A percentile compares a stretch with the other conserved stretches of the same genome.
Conservation (phyloP, 768 basidiomycete species). For the Phylloporus arenicola region DNA sequence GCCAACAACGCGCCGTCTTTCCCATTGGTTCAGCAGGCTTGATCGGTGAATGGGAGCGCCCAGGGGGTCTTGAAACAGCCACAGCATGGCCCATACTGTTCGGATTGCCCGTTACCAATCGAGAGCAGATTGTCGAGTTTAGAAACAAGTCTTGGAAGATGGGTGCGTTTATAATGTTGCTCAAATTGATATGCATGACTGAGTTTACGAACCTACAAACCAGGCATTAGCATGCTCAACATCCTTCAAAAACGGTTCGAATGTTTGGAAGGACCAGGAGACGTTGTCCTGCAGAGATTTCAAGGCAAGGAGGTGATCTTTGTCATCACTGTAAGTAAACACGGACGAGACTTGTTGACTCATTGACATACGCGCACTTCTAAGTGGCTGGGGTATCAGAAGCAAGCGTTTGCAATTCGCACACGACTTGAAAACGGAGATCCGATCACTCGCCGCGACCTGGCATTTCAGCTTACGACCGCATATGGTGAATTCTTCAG, state of each 20-base stretch:
- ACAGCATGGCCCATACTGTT: too few relatives aligned
- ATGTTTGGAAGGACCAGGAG: not conserved
- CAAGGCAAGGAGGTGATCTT: not conserved
- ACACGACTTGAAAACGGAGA: not conserved
- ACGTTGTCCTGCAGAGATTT: not conserved
- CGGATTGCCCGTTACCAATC: not conserved
- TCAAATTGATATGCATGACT: not conserved
- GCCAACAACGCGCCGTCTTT: not conserved
- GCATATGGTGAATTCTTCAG: not conserved
- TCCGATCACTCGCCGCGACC: not conserved
- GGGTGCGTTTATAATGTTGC: not conserved
- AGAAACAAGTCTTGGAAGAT: not conserved
- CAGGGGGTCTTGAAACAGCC: not conserved
- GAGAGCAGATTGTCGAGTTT: slow-evolving; percentile 1
- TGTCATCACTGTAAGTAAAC: not conserved
- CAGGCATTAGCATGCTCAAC: not conserved
- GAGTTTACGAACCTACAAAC: not conserved
- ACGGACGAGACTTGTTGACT: not conserved
- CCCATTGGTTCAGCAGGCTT: not conserved
- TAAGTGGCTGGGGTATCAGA: not conserved
- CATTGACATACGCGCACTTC: not conserved
- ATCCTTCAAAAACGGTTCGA: not conserved
- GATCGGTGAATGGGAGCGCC: slow-evolving; percentile 1
- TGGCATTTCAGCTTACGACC: not conserved
- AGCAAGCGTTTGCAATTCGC: not conserved